Conservation (phyloP, 2,329 filamentous ascomycete species). For the Aspergillus ustus region DNA sequence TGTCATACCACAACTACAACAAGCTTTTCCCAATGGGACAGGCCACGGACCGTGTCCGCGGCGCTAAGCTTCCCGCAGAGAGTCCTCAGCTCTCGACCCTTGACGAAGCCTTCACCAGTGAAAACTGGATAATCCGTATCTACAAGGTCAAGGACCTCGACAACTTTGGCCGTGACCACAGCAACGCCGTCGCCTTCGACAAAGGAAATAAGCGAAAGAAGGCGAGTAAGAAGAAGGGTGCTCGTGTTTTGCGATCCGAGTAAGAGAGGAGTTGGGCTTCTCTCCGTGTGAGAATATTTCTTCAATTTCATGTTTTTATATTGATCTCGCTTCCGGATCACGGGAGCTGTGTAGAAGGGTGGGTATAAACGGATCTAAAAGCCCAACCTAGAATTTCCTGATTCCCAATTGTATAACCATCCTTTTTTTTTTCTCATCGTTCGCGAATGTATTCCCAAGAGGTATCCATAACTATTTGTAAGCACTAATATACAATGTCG, state of each 20-base stretch:
- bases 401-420: constrained; percentile 5
- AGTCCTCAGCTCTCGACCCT: constrained; percentile 84
- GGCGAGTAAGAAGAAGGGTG: constrained; percentile 49
- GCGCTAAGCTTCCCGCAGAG: constrained; percentile 76
- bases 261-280: constrained; percentile 27
- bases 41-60: constrained; percentile 86
- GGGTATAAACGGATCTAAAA: constrained; percentile 12
- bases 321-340: constrained; percentile 12
- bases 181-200: constrained; percentile 60
- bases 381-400: not conserved
- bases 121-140: constrained; percentile 99
- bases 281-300: constrained; percentile 18
- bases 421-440: not conserved
- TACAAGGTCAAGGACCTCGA: constrained; percentile 99
- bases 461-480: not conserved
- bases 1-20: constrained; percentile 99
- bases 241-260: constrained; percentile 50
- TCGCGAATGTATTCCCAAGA: not conserved
- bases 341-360: constrained; percentile 16
- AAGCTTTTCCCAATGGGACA: constrained; percentile 89
- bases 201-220: constrained; percentile 59
- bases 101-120: constrained; percentile 96
- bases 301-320: constrained; percentile 24
- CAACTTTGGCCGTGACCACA: constrained; percentile 90
- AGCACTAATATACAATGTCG: constrained; percentile 6